Percentiles rank a stretch among this genome's conserved stretches.
These are phyloP conservation scores for Petasospora fabianii DNA, from an alignment of 1,139 yeast genomes.

Conservation along the genomic window DNA sequence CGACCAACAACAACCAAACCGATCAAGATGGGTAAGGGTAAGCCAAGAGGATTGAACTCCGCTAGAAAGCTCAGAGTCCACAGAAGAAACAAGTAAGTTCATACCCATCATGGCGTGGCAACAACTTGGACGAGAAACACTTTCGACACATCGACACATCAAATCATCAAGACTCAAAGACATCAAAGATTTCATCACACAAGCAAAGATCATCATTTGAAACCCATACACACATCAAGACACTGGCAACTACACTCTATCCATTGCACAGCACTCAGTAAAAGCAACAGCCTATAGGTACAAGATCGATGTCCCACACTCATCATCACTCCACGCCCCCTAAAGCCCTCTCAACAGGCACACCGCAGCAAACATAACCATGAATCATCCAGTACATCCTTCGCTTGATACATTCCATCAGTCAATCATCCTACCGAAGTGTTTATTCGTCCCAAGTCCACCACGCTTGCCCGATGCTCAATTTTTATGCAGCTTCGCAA, in stretches of 20 bases:
- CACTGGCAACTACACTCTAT: too few relatives aligned
- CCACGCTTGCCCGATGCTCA: too few relatives aligned
- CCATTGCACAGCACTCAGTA: too few relatives aligned
- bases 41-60: constrained; percentile 98
- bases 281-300: too few relatives aligned
- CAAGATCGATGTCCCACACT: too few relatives aligned
- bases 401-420: too few relatives aligned
- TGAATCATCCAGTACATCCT: too few relatives aligned
- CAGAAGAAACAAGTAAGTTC: constrained; percentile 89
- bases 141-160: background rate
- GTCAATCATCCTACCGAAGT: too few relatives aligned
- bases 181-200: background rate
- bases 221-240: background rate
- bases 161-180: background rate
- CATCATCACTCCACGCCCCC: too few relatives aligned
- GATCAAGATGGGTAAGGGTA: constrained; percentile 79
- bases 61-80: constrained; percentile 99
- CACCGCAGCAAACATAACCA: too few relatives aligned
- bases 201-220: background rate
- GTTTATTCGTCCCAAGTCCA: background rate
- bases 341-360: too few relatives aligned
- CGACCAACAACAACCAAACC: constrained; percentile 10
- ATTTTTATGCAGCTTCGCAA: too few relatives aligned
- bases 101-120: background rate
- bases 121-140: background rate